Evolutionary conservation across 257 asterid genomes (phyloP).

Genomic region (Linderniella brevidens): DNA sequence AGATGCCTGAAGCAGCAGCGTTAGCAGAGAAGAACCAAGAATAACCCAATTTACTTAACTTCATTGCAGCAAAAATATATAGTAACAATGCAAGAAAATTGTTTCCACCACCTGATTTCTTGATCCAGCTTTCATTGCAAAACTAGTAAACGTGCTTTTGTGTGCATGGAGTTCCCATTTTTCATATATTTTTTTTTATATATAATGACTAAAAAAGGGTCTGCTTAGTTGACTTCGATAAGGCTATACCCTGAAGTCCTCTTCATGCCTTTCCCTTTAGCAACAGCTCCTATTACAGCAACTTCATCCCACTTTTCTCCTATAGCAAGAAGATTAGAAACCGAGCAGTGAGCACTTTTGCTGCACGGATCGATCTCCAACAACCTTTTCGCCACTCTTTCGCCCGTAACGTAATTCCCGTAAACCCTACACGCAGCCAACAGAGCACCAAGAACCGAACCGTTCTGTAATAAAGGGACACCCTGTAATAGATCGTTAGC

Average conservation of each 20-base stretch:
- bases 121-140: too few species aligned
- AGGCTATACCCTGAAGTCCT: slow-evolving; percentile 36
- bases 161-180: too few species aligned
- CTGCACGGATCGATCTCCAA: slow-evolving; percentile 25
- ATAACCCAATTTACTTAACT: too few species aligned
- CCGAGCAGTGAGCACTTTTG: slow-evolving; percentile 24
- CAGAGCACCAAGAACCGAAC: slow-evolving; percentile 29
- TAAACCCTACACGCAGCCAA: slow-evolving; percentile 42
- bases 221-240: slow-evolving; percentile 15
- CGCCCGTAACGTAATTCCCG: slow-evolving; percentile 26
- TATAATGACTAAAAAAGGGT: neutral
- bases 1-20: too few species aligned
- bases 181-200: too few species aligned
- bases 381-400: slow-evolving; percentile 24
- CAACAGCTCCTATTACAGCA: slow-evolving; percentile 19
- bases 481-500: slow-evolving; percentile 21
- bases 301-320: slow-evolving; percentile 41
- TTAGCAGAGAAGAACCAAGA: too few species aligned
- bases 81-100: too few species aligned
- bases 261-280: slow-evolving; percentile 26
- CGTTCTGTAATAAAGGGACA: slow-evolving; percentile 14
- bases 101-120: too few species aligned
- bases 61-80: too few species aligned
- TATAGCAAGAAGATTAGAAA: slow-evolving; percentile 40
- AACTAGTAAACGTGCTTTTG: too few species aligned